phyloP scores from a whole-genome alignment of 371 early-diverging fungal species.

The Blakeslea trispora region DNA sequence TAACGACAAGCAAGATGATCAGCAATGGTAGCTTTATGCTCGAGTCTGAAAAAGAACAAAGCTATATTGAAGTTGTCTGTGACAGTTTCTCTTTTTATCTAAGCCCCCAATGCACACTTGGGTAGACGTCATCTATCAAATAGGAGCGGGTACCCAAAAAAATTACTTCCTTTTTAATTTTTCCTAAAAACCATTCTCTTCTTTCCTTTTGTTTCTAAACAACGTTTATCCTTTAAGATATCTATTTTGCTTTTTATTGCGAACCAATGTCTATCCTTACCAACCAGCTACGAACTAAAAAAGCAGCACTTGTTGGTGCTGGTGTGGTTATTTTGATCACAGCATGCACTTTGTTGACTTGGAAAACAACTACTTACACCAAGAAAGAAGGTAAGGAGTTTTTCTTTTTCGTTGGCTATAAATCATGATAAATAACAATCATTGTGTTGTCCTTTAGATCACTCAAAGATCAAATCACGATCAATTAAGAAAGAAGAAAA shows the following conservation, averaged over 20 bases:
- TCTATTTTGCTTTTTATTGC: background rate
- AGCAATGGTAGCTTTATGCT: too few species aligned
- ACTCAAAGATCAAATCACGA: background rate
- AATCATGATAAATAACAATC: too few species aligned
- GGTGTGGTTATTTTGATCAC: conserved; percentile 7
- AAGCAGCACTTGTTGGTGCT: conserved; percentile 4
- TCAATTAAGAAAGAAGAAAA: too few species aligned
- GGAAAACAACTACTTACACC: background rate
- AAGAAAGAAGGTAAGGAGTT: conserved; percentile 1
- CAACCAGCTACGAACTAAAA: conserved; percentile 11
- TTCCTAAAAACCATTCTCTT: background rate
- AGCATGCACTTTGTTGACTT: conserved; percentile 4
- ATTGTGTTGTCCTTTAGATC: too few species aligned
- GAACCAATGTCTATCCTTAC: conserved; percentile 1
- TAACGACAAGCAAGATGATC: too few species aligned
- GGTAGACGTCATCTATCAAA: too few species aligned
- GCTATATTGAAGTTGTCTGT: too few species aligned
- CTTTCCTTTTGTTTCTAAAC: background rate
- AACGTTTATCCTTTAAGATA: background rate
- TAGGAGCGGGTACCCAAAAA: background rate
- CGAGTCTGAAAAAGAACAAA: too few species aligned
- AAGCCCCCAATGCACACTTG: too few species aligned
- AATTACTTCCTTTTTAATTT: background rate
- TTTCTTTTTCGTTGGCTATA: background rate
- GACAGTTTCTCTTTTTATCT: too few species aligned